phyloP scores from a whole-genome alignment of 2,329 filamentous ascomycete species.

The Trichoderma guizhouense region DNA sequence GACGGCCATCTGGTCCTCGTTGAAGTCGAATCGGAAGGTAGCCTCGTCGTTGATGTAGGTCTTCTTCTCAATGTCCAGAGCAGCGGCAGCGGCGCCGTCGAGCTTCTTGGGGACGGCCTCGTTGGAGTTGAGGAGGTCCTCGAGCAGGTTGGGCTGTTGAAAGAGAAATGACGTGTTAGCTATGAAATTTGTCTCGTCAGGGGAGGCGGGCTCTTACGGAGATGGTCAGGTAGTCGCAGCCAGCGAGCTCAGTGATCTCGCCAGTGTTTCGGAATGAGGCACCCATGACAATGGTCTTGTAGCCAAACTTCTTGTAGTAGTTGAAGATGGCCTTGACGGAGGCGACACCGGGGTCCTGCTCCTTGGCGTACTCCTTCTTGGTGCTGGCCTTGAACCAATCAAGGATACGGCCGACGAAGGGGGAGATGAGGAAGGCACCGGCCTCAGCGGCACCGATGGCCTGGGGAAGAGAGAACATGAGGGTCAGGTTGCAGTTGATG shows the following conservation, averaged over 20 bases:
- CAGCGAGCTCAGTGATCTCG: constrained; percentile 97
- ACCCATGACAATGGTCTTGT: constrained; percentile 99
- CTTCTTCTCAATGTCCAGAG: constrained; percentile 80
- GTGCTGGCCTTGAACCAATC: constrained; percentile 98
- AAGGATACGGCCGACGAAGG: constrained; percentile 97
- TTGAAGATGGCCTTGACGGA: constrained; percentile 94
- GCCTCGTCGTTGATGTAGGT: constrained; percentile 87
- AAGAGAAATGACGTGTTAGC: constrained; percentile 9
- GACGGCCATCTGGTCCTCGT: constrained; percentile 98
- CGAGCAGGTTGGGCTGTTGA: constrained; percentile 80
- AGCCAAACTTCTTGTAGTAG: constrained; percentile 99
- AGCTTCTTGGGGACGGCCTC: constrained; percentile 90
- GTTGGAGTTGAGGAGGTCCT: constrained; percentile 85
- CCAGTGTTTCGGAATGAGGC: constrained; percentile 95
- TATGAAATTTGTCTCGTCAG: neutral
- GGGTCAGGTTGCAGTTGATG: constrained; percentile 97
- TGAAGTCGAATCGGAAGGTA: constrained; percentile 96
- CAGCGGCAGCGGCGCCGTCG: constrained; percentile 61
- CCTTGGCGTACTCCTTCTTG: constrained; percentile 87
- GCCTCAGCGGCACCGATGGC: constrained; percentile 96
- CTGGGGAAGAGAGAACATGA: constrained; percentile 96
- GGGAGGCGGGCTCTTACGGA: constrained; percentile 56
- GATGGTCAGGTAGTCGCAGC: constrained; percentile 98
- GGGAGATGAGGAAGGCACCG: constrained; percentile 94
- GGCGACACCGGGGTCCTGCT: constrained; percentile 94